Percentiles rank a stretch among this genome's conserved stretches.
Evolutionary conservation across 208 protist genomes (phyloP).

Genomic region (Strigomonas culicis): DNA sequence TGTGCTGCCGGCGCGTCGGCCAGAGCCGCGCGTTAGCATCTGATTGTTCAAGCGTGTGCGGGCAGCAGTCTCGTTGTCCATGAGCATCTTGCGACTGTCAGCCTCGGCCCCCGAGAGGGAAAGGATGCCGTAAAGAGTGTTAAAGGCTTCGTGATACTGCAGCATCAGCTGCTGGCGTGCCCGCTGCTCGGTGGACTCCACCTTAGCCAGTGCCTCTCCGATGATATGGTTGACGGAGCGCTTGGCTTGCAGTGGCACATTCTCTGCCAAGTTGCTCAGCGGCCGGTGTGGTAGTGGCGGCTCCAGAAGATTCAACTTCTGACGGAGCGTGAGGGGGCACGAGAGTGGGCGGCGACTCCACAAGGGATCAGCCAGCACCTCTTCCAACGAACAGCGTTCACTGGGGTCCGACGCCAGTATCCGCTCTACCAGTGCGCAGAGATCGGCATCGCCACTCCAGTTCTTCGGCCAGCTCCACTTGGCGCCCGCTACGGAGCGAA

Average conservation of each 20-base stretch:
- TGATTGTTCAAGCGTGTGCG: constrained; percentile 35
- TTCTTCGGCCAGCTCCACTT: constrained; percentile 74
- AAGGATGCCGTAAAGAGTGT: constrained; percentile 34
- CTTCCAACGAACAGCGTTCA: constrained; percentile 56
- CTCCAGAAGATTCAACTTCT: constrained; percentile 78
- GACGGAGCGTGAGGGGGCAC: constrained; percentile 69
- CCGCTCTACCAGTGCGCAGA: constrained; percentile 61
- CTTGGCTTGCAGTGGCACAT: constrained; percentile 29
- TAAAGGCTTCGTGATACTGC: constrained; percentile 55
- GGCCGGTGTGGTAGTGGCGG: constrained; percentile 16
- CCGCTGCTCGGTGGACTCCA: constrained; percentile 54
- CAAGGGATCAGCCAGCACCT: constrained; percentile 70
- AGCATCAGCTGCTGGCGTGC: constrained; percentile 53
- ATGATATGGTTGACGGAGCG: constrained; percentile 34
- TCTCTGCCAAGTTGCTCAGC: constrained; percentile 42
- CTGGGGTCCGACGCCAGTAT: constrained; percentile 50
- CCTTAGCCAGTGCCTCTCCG: constrained; percentile 33
- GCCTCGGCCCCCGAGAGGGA: constrained; percentile 32
- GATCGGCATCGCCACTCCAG: constrained; percentile 53
- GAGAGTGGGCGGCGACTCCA: constrained; percentile 81
- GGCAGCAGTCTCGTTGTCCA: constrained; percentile 32
- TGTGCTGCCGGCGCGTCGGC: constrained; percentile 42
- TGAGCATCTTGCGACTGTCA: constrained; percentile 23
- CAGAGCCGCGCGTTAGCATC: constrained; percentile 14
- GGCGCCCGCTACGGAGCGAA: constrained; percentile 67